phyloP scores from a whole-genome alignment of 345 rosid genomes.

The Noccaea bulbosa region DNA sequence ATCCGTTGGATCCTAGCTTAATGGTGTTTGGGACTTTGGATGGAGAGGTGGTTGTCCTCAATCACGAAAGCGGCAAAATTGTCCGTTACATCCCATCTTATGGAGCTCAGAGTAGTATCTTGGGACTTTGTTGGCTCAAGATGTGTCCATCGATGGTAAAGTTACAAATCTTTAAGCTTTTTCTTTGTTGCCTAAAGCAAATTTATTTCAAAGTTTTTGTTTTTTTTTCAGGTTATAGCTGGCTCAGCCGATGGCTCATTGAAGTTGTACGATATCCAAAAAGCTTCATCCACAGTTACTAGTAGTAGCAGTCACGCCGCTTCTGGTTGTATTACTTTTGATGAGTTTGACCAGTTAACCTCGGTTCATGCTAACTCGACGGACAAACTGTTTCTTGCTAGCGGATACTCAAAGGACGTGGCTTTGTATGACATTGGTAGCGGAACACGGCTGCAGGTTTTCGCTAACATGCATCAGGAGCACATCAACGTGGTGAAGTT shows the following conservation, averaged over 20 bases:
- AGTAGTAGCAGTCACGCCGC: slow-evolving; percentile 36
- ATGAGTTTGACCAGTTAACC: slow-evolving; percentile 87
- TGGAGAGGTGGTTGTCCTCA: slow-evolving; percentile 88
- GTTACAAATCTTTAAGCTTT: not conserved
- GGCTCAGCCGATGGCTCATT: slow-evolving; percentile 96
- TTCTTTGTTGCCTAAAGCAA: not conserved
- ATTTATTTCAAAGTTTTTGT: slow-evolving; percentile 1
- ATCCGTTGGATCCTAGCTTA: slow-evolving; percentile 72
- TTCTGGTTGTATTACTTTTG: slow-evolving; percentile 66
- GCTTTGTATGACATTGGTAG: slow-evolving; percentile 80
- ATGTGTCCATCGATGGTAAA: slow-evolving; percentile 79
- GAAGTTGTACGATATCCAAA: slow-evolving; percentile 70
- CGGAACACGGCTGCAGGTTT: slow-evolving; percentile 75
- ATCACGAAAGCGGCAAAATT: slow-evolving; percentile 83
- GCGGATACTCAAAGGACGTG: slow-evolving; percentile 89
- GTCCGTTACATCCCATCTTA: slow-evolving; percentile 71
- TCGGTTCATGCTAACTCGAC: slow-evolving; percentile 89
- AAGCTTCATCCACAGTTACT: slow-evolving; percentile 47
- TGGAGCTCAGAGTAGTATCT: slow-evolving; percentile 77
- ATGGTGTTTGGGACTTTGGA: slow-evolving; percentile 94
- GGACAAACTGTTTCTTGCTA: slow-evolving; percentile 88
- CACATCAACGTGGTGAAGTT: slow-evolving; percentile 95
- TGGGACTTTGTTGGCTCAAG: slow-evolving; percentile 98
- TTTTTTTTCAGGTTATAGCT: slow-evolving; percentile 71
- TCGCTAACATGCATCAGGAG: slow-evolving; percentile 83